Percentiles rank a stretch among this genome's conserved stretches.
Evolutionary conservation across 2,329 filamentous ascomycete genomes (phyloP).

Genomic region (Cercospora sp.): DNA sequence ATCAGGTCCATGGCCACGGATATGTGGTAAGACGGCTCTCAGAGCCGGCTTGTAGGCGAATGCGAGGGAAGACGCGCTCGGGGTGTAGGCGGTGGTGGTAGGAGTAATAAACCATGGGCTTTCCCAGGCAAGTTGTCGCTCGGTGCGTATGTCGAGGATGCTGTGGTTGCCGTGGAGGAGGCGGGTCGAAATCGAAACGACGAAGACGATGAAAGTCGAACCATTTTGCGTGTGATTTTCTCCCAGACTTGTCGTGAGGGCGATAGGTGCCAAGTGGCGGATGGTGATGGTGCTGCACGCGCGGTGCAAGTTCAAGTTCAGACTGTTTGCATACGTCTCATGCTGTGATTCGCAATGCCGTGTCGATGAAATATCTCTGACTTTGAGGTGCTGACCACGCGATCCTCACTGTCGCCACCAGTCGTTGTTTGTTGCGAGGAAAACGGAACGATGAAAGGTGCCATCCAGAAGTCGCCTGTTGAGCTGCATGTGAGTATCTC

Average conservation of each 20-base stretch:
- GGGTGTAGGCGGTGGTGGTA: not conserved
- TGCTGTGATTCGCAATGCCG: not conserved
- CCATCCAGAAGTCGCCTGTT: not conserved
- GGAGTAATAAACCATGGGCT: not conserved
- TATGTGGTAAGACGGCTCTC: not conserved
- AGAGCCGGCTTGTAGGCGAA: constrained; percentile 1
- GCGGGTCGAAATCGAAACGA: not conserved
- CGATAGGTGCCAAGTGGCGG: not conserved
- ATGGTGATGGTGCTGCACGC: not conserved
- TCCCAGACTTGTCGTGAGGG: not conserved
- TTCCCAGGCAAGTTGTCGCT: not conserved
- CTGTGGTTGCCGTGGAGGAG: not conserved
- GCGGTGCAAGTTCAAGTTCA: not conserved
- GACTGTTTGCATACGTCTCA: not conserved
- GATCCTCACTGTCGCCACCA: not conserved
- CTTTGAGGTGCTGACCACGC: not conserved
- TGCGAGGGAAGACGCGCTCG: not conserved
- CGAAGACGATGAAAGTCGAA: not conserved
- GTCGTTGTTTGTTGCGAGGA: not conserved
- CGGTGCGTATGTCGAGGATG: not conserved
- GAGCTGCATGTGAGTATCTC: not conserved
- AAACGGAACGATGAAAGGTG: not conserved
- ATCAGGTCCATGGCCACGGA: not conserved
- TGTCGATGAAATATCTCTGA: not conserved
- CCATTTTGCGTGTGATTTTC: not conserved